Percentiles rank a stretch among this genome's conserved stretches.
Conservation (phyloP, 257 asterid species). For the Linaria vulgaris region DNA sequence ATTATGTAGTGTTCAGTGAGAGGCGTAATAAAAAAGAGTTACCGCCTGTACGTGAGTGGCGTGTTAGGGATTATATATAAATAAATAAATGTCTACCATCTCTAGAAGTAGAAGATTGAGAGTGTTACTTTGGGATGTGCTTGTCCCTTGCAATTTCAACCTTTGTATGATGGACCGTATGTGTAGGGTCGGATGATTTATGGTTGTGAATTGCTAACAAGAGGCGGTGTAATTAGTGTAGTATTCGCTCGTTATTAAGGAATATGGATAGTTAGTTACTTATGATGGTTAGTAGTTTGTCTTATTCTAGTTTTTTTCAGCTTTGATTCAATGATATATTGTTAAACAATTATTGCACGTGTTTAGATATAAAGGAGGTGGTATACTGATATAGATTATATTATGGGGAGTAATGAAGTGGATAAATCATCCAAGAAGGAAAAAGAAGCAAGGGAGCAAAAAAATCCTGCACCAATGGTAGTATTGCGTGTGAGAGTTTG, state of each 20-base stretch:
- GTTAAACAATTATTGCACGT: slow-evolving; percentile 26
- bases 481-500: background rate
- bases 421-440: slow-evolving; percentile 81
- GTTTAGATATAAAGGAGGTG: slow-evolving; percentile 36
- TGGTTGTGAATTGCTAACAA: background rate
- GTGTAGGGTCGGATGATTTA: too few species aligned
- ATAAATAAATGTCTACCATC: too few species aligned
- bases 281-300: background rate
- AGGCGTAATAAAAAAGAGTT: too few species aligned
- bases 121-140: too few species aligned
- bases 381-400: slow-evolving; percentile 35
- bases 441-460: slow-evolving; percentile 74
- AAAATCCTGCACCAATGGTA: slow-evolving; percentile 71
- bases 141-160: too few species aligned
- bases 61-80: too few species aligned
- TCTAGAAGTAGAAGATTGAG: too few species aligned
- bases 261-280: background rate
- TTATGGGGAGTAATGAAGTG: slow-evolving; percentile 79
- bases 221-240: background rate
- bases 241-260: background rate
- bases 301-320: slow-evolving; percentile 6
- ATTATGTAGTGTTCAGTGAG: too few species aligned
- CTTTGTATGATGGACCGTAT: too few species aligned
- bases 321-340: background rate
- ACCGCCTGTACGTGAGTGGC: too few species aligned